Percentiles rank a stretch among this genome's conserved stretches.
Evolutionary conservation across 164 flowering plant species (phyloP).

Genomic region (Stephania japonica): DNA sequence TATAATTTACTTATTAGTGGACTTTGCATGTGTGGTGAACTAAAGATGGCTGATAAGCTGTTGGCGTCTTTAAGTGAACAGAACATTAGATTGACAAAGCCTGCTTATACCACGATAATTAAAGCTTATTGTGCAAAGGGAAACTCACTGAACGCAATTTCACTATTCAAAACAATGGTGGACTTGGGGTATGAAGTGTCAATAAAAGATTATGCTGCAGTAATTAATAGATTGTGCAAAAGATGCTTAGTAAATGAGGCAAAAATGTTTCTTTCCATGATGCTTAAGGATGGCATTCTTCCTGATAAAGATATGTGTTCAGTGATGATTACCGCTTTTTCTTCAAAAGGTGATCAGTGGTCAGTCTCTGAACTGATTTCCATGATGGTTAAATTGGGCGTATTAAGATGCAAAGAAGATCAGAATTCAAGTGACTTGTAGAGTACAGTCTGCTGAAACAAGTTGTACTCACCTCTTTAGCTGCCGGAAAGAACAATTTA

Average conservation of each 20-base stretch:
- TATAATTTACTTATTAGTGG: conserved; percentile 63
- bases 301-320: conserved; percentile 46
- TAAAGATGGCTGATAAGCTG: conserved; percentile 43
- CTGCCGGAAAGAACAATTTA: background rate
- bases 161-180: conserved; percentile 47
- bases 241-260: conserved; percentile 38
- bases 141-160: conserved; percentile 31
- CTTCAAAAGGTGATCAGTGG: conserved; percentile 20
- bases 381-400: conserved; percentile 32
- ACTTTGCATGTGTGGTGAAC: conserved; percentile 46
- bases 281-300: conserved; percentile 41
- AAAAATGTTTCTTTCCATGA: conserved; percentile 39
- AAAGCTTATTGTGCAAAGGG: conserved; percentile 81
- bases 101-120: conserved; percentile 54
- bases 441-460: background rate
- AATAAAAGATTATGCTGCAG: conserved; percentile 59
- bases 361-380: conserved; percentile 32
- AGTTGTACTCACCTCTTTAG: background rate
- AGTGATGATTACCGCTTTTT: conserved; percentile 34
- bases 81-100: conserved; percentile 38
- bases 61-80: conserved; percentile 27
- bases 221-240: conserved; percentile 74
- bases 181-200: conserved; percentile 50
- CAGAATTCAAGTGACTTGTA: background rate
- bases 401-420: background rate